A percentile compares a stretch with the other conserved stretches of the same genome.
Evolutionary conservation across 2,329 filamentous ascomycete genomes (phyloP).

Genomic region (Rhinocladiella mackenziei): DNA sequence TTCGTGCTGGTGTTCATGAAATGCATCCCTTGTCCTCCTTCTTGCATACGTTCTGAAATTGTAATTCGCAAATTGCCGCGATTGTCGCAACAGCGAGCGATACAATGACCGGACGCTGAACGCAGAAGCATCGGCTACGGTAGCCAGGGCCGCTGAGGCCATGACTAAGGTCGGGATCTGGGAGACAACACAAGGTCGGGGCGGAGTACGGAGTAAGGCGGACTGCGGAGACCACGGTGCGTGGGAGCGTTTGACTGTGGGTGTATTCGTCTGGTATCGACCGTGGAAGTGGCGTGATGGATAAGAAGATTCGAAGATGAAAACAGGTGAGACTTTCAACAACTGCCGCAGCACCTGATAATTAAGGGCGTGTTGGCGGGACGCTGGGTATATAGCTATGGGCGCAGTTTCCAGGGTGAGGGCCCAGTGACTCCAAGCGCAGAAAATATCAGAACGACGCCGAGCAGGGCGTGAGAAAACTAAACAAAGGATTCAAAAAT

Average conservation of each 20-base stretch:
- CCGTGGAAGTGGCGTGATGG: slow-evolving; percentile 11
- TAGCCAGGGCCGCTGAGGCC: slow-evolving; percentile 40
- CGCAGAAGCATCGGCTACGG: slow-evolving; percentile 39
- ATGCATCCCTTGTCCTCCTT: slow-evolving; percentile 84
- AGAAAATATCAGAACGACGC: no score
- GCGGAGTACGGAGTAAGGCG: slow-evolving; percentile 1
- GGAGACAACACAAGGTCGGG: not conserved
- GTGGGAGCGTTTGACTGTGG: not conserved
- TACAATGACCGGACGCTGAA: slow-evolving; percentile 57
- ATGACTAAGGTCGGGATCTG: slow-evolving; percentile 29
- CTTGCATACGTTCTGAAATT: slow-evolving; percentile 97
- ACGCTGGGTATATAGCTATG: not conserved
- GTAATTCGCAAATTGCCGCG: slow-evolving; percentile 83
- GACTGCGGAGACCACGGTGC: not conserved
- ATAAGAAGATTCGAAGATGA: slow-evolving; percentile 8
- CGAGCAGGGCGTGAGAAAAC: not conserved
- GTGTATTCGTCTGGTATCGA: slow-evolving; percentile 3
- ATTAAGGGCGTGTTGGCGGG: not conserved
- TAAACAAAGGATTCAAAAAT: not conserved
- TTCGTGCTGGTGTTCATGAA: slow-evolving; percentile 72
- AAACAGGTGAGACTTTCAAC: not conserved
- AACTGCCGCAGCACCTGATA: not conserved
- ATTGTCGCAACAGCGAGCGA: slow-evolving; percentile 82
- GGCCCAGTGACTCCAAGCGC: no score
- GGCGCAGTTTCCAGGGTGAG: not conserved